Percentiles rank a stretch among this genome's conserved stretches.
phyloP scores from a whole-genome alignment of 139 green algal genomes.

The Dunaliella primolecta region DNA sequence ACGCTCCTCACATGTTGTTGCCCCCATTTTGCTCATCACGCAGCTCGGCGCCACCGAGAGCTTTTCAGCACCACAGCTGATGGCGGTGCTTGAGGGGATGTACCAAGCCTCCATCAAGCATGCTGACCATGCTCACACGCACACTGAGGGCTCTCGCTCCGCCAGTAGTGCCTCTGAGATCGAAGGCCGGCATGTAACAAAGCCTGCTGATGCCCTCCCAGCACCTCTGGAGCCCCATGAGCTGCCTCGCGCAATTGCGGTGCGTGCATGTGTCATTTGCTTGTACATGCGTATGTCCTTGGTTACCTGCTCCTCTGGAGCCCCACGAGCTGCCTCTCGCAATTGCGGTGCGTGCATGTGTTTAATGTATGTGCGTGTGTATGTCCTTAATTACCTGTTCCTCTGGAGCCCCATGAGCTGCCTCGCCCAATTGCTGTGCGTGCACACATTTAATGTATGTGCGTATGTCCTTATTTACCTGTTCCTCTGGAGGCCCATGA shows the following conservation, averaged over 20 bases:
- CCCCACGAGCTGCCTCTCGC: conserved; percentile 46
- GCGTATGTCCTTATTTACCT: too few species aligned
- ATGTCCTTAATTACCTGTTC: too few species aligned
- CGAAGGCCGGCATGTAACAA: too few species aligned
- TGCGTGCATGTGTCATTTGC: too few species aligned
- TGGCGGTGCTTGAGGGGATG: conserved; percentile 51
- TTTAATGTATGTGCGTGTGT: too few species aligned
- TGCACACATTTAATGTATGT: too few species aligned
- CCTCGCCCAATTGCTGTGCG: conserved; percentile 48
- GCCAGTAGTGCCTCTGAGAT: too few species aligned
- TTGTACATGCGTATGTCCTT: too few species aligned
- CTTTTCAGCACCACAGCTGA: conserved; percentile 62
- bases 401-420: conserved; percentile 45
- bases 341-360: conserved; percentile 48
- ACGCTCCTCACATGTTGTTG: too few species aligned
- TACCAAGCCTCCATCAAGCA: neutral
- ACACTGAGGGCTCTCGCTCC: too few species aligned
- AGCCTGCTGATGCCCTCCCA: neutral
- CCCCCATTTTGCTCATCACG: too few species aligned
- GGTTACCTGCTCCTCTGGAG: conserved; percentile 29
- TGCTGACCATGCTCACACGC: too few species aligned
- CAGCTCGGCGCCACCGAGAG: conserved; percentile 53
- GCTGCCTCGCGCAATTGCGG: conserved; percentile 55
- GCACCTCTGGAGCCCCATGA: conserved; percentile 30
- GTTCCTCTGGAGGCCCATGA: conserved; percentile 31